Base-by-base conservation (phyloP, 1,139 yeast species). In the Meyerozyma guilliermondii region DNA sequence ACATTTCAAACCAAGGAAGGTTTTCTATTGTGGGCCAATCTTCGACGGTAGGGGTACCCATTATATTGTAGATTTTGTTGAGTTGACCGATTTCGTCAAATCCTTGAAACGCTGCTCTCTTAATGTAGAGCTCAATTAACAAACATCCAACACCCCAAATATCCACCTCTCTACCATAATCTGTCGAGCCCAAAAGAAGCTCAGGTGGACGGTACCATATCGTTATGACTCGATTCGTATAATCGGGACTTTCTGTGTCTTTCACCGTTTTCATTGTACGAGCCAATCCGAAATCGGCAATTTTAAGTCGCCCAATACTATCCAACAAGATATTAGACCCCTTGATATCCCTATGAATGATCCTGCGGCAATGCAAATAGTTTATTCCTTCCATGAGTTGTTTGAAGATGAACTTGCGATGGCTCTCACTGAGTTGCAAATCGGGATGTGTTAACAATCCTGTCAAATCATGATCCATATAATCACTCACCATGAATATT, bases 141-240 rank as follows among this genome's bases (percentile, higher is more conserved):
- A 92, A 70, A 66, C 98, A 92, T 2, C 98, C 98, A 50, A 89
- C 83, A 0, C 98, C 97, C 98, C 98, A 92, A 49, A 89, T 83
- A 61, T 92, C 98, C 10, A 92, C 94, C 53, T 87, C 96, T 37
- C 91, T 69, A 0, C 94, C 94, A 63, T 92, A 92, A 46, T 82
- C 83, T 0, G 98, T 91, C 0, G 95, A 82, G 1, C 98, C 98
- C 43, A 92, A 63, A 35, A 92, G 67, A 36, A 92, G 74, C 62
- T 92, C 98, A 0, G 98, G 98, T 1, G 98, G 98, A 47, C 98
- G 75, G 62, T 92, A 92, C 98, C 98, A 92, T 36, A 92, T 70
- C 0, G 98, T 92, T 38, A 92, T 92, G 35, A 92, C 98, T 43
- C 98, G 70, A 59, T 92, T 92, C 1, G 98, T 91, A 62, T 91